Conservation (phyloP, 257 asterid genomes). For the Apocynum venetum region DNA sequence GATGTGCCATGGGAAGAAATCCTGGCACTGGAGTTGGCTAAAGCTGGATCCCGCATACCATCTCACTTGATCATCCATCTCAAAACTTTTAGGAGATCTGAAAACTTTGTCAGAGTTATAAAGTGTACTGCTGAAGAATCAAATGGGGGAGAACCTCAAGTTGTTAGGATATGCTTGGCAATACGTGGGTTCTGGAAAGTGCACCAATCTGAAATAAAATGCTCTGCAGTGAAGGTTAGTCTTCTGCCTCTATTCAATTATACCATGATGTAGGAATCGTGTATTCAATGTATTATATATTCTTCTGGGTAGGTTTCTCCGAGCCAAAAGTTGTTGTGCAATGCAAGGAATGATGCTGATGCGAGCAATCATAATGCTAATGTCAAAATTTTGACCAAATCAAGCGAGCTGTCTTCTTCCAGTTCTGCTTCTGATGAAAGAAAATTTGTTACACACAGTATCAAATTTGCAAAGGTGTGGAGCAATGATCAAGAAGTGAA, state of each 20-base stretch:
- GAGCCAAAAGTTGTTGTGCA: constrained; percentile 41
- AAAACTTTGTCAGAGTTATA: constrained; percentile 84
- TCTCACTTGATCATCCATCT: constrained; percentile 87
- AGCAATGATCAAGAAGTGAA: constrained; percentile 84
- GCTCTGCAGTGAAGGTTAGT: constrained; percentile 43
- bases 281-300: background rate
- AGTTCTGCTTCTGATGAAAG: constrained; percentile 47
- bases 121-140: constrained; percentile 73
- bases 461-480: constrained; percentile 88
- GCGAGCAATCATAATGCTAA: constrained; percentile 37
- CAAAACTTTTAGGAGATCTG: constrained; percentile 69
- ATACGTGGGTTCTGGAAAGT: constrained; percentile 76
- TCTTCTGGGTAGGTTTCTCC: constrained; percentile 44
- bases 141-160: constrained; percentile 71
- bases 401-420: constrained; percentile 52
- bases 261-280: constrained; percentile 3
- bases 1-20: constrained; percentile 94
- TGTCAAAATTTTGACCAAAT: constrained; percentile 42
- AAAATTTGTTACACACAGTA: constrained; percentile 54
- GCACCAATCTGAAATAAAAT: constrained; percentile 37
- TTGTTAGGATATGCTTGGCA: constrained; percentile 61
- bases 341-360: constrained; percentile 39
- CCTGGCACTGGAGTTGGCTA: constrained; percentile 86
- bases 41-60: constrained; percentile 70
- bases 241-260: constrained; percentile 8